Evolutionary conservation across 805 yeast genomes (phyloP), one percentile per base, ranked within the genome.

Genomic region (Candida tibetensis): DNA sequence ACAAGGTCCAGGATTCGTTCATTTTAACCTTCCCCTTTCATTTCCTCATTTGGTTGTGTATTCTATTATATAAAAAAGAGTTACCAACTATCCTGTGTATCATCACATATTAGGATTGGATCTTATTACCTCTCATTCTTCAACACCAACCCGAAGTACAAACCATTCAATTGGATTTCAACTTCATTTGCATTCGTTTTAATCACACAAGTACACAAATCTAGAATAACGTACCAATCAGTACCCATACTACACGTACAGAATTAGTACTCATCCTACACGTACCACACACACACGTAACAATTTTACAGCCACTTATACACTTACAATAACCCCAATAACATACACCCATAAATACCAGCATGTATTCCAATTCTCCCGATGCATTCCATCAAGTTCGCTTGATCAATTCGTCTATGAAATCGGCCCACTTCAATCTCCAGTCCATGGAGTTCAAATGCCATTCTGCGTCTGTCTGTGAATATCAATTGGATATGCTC

Each of bases 401-500:
- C 31, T 46, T 62, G 33, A 43, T 56, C 36, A 57, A 63, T 38
- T 52, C 62, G 21, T 51, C 58, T 19, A 34, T 64, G 37, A 66
- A 61, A 43, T 69, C 78, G 4, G 47, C 69, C 18, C 60, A 70
- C 47, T 58, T 69, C 29, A 57, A 57, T 17, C 52, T 77, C 30
- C 68, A 67, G 34, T 50, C 64, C 35, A 74, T 73, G 66, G 81
- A 77, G 50, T 68, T 65, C 41, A 58, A 63, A 36, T 64, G 71
- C 27, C 82, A 77, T 52, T 62, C 58, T 26, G 52, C 49, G 13
- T 55, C 70, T 10, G 58, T 74, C 34, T 55, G 61, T 31, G 77
- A 73, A 41, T 77, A 78, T 52, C 66, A 69, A 41, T 44, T 60
- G 34, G 77, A 74, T 13, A 66, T 67, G 47, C 54, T 65, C 32